Percentiles rank a stretch among this genome's conserved stretches.
Evolutionary conservation across 2,329 filamentous ascomycete species (phyloP).

Genomic region (Beauveria pseudobassiana): DNA sequence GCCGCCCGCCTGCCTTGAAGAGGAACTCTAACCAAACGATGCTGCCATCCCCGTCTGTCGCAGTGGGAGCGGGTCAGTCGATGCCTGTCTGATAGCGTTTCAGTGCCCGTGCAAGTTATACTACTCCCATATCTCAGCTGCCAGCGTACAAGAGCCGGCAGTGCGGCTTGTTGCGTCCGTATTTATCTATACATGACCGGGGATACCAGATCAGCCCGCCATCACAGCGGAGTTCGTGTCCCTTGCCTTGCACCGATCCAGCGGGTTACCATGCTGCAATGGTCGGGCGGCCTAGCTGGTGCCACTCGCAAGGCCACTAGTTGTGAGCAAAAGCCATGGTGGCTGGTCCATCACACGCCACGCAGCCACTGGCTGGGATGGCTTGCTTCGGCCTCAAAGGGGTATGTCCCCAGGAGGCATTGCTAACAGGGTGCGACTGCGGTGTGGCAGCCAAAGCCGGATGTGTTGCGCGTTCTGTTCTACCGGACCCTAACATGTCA

Average conservation of each 20-base stretch:
- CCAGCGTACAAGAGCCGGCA: not conserved
- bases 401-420: not conserved
- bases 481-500: not conserved
- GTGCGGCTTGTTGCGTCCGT: not conserved
- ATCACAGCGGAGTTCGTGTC: not conserved
- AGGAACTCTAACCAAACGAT: too few relatives aligned
- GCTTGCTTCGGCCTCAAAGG: not conserved
- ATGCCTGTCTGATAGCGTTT: not conserved
- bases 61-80: not conserved
- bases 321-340: not conserved
- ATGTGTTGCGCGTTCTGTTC: not conserved
- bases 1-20: too few relatives aligned
- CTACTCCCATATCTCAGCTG: not conserved
- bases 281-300: not conserved
- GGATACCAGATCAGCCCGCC: not conserved
- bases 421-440: not conserved
- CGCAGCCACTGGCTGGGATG: not conserved
- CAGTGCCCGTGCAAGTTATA: not conserved
- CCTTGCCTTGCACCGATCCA: not conserved
- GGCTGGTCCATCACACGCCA: not conserved
- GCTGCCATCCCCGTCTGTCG: too few relatives aligned
- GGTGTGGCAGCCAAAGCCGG: not conserved
- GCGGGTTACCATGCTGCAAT: not conserved
- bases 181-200: not conserved
- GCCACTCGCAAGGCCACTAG: not conserved